Evolutionary conservation across 306 rosid genomes (phyloP), one percentile per base, ranked within the genome.

Genomic region (Begonia peltatifolia): DNA sequence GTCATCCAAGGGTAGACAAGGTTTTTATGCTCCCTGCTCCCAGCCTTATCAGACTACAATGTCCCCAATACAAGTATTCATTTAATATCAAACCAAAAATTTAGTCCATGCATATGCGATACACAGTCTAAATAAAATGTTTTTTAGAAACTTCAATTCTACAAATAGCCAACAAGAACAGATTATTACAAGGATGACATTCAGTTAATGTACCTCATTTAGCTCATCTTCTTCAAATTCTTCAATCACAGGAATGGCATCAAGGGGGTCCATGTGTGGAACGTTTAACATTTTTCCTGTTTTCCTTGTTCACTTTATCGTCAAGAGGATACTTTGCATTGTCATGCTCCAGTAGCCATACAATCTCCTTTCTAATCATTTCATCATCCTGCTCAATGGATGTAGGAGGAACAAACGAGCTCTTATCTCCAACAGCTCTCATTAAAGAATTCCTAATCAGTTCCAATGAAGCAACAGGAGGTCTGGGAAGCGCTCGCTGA

Each of bases 401-500:
- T 15, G 95, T 88, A 60, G 93, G 96, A 51, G 95, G 96, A 60
- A 88, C 95, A 68, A 88, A 82, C 53, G 94, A 84, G 74, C 96
- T 88, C 79, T 82, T 88, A 67, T 88, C 96, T 58, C 79, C 96
- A 73, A 79, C 94, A 60, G 88, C 80, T 71, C 72, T 79, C 66
- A 79, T 61, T 77, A 88, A 76, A 46, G 96, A 84, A 72, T 79
- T 82, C 61, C 72, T 79, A 62, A 88, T 82, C 16, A 74, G 72
- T 41, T 81, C 96, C 67, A 88, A 63, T 12, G 96, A 88, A 18
- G 82, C 88, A 53, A 62, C 56, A 64, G 96, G 96, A 56, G 96
- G 96, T 72, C 96, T 80, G 42, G 96, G 96, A 62, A 88, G 93
- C 73, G 69, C 96, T 73, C 96, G 84, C 56, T 84, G 93, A 58